Evolutionary conservation across 148 eudicot genomes (phyloP).

Genomic region (Fallopia convolvulus): DNA sequence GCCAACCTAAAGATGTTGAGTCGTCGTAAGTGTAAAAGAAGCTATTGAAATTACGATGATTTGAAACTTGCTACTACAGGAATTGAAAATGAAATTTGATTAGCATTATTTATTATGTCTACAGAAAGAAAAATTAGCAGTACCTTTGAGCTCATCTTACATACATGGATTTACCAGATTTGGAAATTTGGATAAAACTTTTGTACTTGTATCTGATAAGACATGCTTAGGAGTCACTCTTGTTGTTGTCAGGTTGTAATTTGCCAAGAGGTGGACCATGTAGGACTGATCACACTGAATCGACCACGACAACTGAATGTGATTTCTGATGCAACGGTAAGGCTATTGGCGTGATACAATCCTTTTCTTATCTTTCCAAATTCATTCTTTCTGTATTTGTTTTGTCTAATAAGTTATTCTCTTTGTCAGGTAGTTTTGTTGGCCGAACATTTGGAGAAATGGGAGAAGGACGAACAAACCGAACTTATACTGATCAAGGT

Average conservation of each 20-base stretch:
- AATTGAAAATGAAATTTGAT: not conserved
- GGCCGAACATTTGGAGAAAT: constrained; percentile 73
- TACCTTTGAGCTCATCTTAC: not conserved
- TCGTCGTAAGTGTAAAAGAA: not conserved
- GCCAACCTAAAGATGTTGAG: not conserved
- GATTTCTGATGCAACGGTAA: constrained; percentile 73
- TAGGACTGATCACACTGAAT: constrained; percentile 74
- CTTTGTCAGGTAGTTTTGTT: constrained; percentile 55
- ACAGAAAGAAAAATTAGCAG: not conserved
- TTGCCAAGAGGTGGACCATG: constrained; percentile 56
- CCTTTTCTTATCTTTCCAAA: not conserved
- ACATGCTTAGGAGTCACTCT: not conserved
- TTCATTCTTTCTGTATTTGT: not conserved
- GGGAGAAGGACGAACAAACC: constrained; percentile 81
- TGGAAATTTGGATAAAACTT: not conserved
- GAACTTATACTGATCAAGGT: constrained; percentile 82
- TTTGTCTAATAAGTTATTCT: constrained; percentile 8
- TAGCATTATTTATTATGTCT: not conserved
- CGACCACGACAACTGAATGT: constrained; percentile 86
- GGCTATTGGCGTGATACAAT: not conserved
- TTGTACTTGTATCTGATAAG: not conserved
- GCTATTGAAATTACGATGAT: not conserved
- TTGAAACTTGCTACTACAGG: not conserved
- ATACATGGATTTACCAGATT: not conserved
- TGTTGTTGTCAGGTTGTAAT: constrained; percentile 52